Percentiles rank a stretch among this genome's conserved stretches.
Evolutionary conservation across 2,329 filamentous ascomycete species (phyloP).

Genomic region (Phaeosphaeria sp.): DNA sequence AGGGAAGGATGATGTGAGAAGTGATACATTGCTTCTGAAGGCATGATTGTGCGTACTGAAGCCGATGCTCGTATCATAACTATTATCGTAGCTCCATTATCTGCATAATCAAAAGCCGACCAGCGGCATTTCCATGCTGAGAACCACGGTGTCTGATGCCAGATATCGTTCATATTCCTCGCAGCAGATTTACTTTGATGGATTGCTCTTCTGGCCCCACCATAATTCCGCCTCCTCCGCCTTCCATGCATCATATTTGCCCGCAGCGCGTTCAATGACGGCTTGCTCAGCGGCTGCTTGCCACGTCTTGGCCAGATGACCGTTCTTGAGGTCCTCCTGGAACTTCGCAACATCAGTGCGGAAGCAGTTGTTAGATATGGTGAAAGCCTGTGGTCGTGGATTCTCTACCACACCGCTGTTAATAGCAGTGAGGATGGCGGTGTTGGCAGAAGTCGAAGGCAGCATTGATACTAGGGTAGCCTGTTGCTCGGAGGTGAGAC

Average conservation of each 20-base stretch:
- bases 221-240: constrained; percentile 61
- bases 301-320: constrained; percentile 65
- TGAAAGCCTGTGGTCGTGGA: constrained; percentile 32
- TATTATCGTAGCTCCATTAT: neutral
- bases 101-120: neutral
- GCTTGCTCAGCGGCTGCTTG: constrained; percentile 61
- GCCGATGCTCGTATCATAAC: too few species aligned
- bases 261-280: constrained; percentile 57
- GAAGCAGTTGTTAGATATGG: constrained; percentile 53
- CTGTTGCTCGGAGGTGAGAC: constrained; percentile 31
- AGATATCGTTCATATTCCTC: neutral
- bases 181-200: neutral
- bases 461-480: constrained; percentile 30
- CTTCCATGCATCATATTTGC: constrained; percentile 65
- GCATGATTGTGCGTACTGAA: neutral
- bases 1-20: too few species aligned
- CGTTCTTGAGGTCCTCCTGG: constrained; percentile 61
- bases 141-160: neutral
- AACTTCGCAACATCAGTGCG: constrained; percentile 61
- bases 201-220: constrained; percentile 61
- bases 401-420: constrained; percentile 17
- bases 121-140: neutral
- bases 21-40: too few species aligned
- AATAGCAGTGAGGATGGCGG: constrained; percentile 20
- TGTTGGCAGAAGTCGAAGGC: constrained; percentile 21